A percentile compares a stretch with the other conserved stretches of the same genome.
phyloP scores from a whole-genome alignment of 352 stramenopile species.

The Salisapilia sapeloensis region DNA sequence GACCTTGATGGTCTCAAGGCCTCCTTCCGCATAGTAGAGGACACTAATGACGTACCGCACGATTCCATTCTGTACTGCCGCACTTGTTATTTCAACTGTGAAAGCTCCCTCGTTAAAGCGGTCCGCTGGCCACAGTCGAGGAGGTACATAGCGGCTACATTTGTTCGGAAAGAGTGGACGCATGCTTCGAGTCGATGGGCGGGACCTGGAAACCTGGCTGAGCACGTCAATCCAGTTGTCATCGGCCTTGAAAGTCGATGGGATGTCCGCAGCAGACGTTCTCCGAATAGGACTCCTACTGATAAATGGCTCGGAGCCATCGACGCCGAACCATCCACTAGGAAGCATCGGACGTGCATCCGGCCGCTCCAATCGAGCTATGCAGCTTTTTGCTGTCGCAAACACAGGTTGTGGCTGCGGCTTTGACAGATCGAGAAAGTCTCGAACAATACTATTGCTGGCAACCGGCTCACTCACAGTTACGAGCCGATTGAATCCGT shows the following conservation, averaged over 20 bases:
- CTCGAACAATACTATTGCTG: constrained; percentile 41
- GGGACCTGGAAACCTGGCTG: neutral
- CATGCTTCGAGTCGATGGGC: constrained; percentile 1
- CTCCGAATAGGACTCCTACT: constrained; percentile 18
- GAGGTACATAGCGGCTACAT: constrained; percentile 46
- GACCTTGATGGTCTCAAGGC: constrained; percentile 22
- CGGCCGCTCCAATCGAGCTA: constrained; percentile 43
- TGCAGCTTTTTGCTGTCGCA: constrained; percentile 51
- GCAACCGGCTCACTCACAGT: constrained; percentile 30
- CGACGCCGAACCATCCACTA: constrained; percentile 38
- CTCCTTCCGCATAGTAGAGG: constrained; percentile 19
- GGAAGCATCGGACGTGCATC: constrained; percentile 24
- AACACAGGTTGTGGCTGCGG: constrained; percentile 27
- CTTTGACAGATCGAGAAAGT: constrained; percentile 48
- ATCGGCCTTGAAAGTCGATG: constrained; percentile 10
- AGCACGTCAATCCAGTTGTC: constrained; percentile 10
- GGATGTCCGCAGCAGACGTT: constrained; percentile 7
- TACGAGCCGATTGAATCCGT: constrained; percentile 51
- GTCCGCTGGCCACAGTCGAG: constrained; percentile 24
- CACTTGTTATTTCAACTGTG: constrained; percentile 47
- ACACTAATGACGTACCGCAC: constrained; percentile 52
- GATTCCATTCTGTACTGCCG: constrained; percentile 20
- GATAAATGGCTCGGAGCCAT: constrained; percentile 7
- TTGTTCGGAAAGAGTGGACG: constrained; percentile 4
- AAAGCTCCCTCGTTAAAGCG: constrained; percentile 32